These are phyloP conservation scores for Fusarium domesticum DNA, from an alignment of 2,329 filamentous ascomycete species.

Conservation along the genomic window DNA sequence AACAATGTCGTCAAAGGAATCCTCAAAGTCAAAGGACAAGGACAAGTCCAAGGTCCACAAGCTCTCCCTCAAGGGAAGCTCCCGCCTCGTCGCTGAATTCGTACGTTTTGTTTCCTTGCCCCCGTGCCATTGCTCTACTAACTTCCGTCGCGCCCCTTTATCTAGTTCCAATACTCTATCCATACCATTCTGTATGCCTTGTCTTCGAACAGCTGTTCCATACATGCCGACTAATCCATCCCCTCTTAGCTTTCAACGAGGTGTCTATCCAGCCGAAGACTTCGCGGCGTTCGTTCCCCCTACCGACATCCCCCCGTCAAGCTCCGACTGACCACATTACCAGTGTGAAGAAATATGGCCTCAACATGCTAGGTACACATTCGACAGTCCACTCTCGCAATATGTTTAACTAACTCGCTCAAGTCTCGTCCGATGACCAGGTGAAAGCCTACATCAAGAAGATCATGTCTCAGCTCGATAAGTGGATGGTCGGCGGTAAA, in stretches of 20 bases:
- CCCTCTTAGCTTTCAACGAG: slow-evolving; percentile 81
- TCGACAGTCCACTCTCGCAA: no score
- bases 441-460: slow-evolving; percentile 99
- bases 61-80: slow-evolving; percentile 78
- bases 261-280: slow-evolving; percentile 88
- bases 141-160: no score
- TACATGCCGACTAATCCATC: neutral
- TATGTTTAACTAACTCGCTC: slow-evolving; percentile 6
- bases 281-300: slow-evolving; percentile 73
- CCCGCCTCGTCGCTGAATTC: slow-evolving; percentile 92
- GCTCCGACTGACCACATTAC: slow-evolving; percentile 1
- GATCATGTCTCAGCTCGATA: slow-evolving; percentile 96
- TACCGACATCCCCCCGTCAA: neutral
- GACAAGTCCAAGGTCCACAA: slow-evolving; percentile 91
- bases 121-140: slow-evolving; percentile 11
- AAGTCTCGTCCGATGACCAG: slow-evolving; percentile 92
- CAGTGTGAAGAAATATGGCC: slow-evolving; percentile 94
- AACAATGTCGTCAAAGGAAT: slow-evolving; percentile 33
- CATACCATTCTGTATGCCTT: slow-evolving; percentile 83
- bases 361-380: slow-evolving; percentile 82
- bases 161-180: slow-evolving; percentile 92
- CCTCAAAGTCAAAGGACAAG: slow-evolving; percentile 42
- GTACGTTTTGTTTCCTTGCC: slow-evolving; percentile 55
- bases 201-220: neutral
- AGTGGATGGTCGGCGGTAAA: slow-evolving; percentile 96